These are phyloP conservation scores for Zostera marina DNA, from an alignment of 116 monocot species.

Conservation along the genomic window DNA sequence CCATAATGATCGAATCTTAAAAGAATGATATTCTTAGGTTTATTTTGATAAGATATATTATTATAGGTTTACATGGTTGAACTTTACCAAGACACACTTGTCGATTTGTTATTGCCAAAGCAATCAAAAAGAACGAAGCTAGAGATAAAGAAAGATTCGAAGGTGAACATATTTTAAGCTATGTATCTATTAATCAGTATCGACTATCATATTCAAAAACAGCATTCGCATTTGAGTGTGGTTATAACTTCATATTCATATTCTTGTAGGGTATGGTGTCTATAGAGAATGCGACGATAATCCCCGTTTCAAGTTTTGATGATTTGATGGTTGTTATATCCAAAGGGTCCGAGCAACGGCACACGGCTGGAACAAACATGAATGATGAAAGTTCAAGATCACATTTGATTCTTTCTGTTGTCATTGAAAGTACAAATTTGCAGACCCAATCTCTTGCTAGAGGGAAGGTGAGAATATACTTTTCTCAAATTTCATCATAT, in stretches of 20 bases:
- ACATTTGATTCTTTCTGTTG: constrained; percentile 83
- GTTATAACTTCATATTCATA: not conserved
- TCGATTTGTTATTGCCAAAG: constrained; percentile 81
- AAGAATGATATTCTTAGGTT: not conserved
- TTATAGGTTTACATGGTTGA: constrained; percentile 90
- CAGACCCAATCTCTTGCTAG: constrained; percentile 76
- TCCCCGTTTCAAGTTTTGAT: constrained; percentile 60
- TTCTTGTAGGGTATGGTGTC: constrained; percentile 72
- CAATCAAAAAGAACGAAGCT: constrained; percentile 53
- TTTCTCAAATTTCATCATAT: too few species aligned
- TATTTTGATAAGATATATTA: not conserved
- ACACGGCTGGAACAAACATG: constrained; percentile 81
- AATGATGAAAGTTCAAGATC: constrained; percentile 99
- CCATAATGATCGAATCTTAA: not conserved
- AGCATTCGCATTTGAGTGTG: not conserved
- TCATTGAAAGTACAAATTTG: constrained; percentile 91
- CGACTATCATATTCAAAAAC: too few species aligned
- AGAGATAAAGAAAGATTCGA: constrained; percentile 91
- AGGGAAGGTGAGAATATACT: constrained; percentile 59
- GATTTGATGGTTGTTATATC: constrained; percentile 48
- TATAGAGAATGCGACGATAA: constrained; percentile 73
- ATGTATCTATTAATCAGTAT: too few species aligned
- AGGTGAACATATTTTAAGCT: constrained; percentile 19
- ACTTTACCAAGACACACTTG: constrained; percentile 89
- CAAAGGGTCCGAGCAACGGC: constrained; percentile 73